Conservation (phyloP, 208 protist genomes). For the Endotrypanum monterogeii region DNA sequence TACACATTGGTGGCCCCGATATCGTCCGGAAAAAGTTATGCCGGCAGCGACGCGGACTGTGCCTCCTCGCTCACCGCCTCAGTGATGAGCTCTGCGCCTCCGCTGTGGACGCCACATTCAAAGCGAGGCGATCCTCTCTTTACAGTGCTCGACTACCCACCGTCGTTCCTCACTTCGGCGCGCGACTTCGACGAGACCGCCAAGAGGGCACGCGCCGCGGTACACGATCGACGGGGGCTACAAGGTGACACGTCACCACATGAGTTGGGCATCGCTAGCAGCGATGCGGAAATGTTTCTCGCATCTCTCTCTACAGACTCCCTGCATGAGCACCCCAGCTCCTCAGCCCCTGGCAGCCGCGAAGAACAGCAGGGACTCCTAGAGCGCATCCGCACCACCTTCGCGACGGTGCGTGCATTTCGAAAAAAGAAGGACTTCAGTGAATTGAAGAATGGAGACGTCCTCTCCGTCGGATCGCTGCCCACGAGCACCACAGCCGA, state of each 20-base stretch:
- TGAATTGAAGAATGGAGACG: background rate
- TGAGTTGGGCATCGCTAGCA: background rate
- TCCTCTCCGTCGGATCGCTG: background rate
- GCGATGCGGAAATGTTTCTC: background rate
- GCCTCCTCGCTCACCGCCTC: background rate
- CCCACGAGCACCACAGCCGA: background rate
- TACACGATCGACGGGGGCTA: background rate
- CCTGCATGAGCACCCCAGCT: background rate
- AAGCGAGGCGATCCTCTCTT: background rate
- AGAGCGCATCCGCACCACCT: conserved; percentile 9
- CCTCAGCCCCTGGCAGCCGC: background rate
- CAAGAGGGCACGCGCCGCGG: background rate
- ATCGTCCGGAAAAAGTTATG: too few species aligned
- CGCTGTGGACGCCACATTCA: background rate
- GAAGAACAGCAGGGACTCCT: conserved; percentile 15
- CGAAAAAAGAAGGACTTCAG: conserved; percentile 11
- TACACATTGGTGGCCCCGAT: too few species aligned
- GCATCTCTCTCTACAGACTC: background rate
- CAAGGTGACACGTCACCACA: background rate
- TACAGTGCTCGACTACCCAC: background rate
- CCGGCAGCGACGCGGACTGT: background rate
- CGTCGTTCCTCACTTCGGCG: background rate
- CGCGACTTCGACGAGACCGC: background rate
- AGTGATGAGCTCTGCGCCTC: background rate
- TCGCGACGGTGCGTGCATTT: conserved; percentile 12